Evolutionary conservation across 768 basidiomycete genomes (phyloP).

Genomic region (Pleurotus sapidus): DNA sequence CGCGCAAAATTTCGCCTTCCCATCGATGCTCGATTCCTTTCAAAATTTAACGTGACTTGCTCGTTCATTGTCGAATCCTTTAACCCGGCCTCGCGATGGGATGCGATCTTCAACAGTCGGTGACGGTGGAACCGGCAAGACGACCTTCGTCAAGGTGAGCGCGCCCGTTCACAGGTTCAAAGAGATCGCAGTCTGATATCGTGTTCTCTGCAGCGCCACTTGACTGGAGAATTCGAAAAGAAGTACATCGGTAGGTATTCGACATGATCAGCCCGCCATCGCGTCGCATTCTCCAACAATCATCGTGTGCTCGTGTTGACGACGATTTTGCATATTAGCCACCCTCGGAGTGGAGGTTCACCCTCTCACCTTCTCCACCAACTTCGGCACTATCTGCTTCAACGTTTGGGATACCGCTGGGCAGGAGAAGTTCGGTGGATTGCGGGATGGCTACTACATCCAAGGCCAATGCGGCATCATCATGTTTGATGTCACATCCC

Average conservation of each 20-base stretch:
- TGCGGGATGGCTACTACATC: slow-evolving; percentile 95
- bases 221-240: slow-evolving; percentile 99
- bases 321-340: slow-evolving; percentile 46
- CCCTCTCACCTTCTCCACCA: slow-evolving; percentile 93
- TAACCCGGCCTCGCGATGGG: slow-evolving; percentile 18
- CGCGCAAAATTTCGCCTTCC: slow-evolving; percentile 24
- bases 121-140: slow-evolving; percentile 97
- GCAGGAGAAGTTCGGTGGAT: slow-evolving; percentile 99
- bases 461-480: slow-evolving; percentile 99
- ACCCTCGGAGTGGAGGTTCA: slow-evolving; percentile 99
- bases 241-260: slow-evolving; percentile 90
- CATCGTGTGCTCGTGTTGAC: slow-evolving; percentile 13
- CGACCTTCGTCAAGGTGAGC: slow-evolving; percentile 94
- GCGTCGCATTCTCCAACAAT: slow-evolving; percentile 4
- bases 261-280: slow-evolving; percentile 9
- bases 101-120: slow-evolving; percentile 57
- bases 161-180: slow-evolving; percentile 8
- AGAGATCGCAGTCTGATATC: slow-evolving; percentile 61
- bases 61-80: slow-evolving; percentile 15
- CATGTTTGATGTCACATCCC: slow-evolving; percentile 99
- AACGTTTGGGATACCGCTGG: slow-evolving; percentile 99
- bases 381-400: slow-evolving; percentile 98
- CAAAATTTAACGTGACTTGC: slow-evolving; percentile 16
- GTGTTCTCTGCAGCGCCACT: slow-evolving; percentile 68
- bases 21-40: slow-evolving; percentile 51